Percentiles rank a stretch among this genome's conserved stretches.
Evolutionary conservation across 2,329 filamentous ascomycete genomes (phyloP).

Genomic region (Westerdykella aurantiaca): DNA sequence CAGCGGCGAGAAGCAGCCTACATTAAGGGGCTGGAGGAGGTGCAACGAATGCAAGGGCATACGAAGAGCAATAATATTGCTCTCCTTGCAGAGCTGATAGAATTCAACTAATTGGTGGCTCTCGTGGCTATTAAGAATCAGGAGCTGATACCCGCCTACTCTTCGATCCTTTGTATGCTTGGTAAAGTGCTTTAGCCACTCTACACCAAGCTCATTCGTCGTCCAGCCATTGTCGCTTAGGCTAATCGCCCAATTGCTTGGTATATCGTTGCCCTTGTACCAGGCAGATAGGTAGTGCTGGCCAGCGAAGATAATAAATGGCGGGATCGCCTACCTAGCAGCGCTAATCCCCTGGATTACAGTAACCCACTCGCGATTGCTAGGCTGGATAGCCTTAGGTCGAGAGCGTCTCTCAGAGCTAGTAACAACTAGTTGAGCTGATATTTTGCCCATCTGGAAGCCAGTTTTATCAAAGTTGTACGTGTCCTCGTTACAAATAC

Average conservation of each 20-base stretch:
- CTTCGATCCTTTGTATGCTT: slow-evolving; percentile 15
- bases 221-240: slow-evolving; percentile 32
- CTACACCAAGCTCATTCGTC: slow-evolving; percentile 29
- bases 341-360: slow-evolving; percentile 1
- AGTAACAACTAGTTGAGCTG: slow-evolving; percentile 2
- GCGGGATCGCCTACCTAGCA: not conserved
- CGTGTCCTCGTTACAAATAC: slow-evolving; percentile 7
- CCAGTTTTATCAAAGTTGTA: slow-evolving; percentile 16
- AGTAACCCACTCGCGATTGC: slow-evolving; percentile 7
- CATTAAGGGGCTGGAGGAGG: slow-evolving; percentile 36
- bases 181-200: slow-evolving; percentile 35
- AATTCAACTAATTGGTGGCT: slow-evolving; percentile 35
- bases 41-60: slow-evolving; percentile 35
- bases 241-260: slow-evolving; percentile 21
- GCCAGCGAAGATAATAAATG: too few species aligned
- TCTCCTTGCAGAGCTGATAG: slow-evolving; percentile 27
- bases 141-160: slow-evolving; percentile 24
- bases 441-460: slow-evolving; percentile 13
- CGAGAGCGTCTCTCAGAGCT: slow-evolving; percentile 3
- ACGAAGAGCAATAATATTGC: slow-evolving; percentile 37
- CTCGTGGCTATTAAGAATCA: slow-evolving; percentile 12
- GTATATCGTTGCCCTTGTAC: slow-evolving; percentile 2
- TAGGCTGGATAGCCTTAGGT: slow-evolving; percentile 3
- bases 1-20: slow-evolving; percentile 32
- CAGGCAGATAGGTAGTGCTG: slow-evolving; percentile 6